phyloP scores from a whole-genome alignment of 2,329 filamentous ascomycete species.

The Diaporthe sp. region DNA sequence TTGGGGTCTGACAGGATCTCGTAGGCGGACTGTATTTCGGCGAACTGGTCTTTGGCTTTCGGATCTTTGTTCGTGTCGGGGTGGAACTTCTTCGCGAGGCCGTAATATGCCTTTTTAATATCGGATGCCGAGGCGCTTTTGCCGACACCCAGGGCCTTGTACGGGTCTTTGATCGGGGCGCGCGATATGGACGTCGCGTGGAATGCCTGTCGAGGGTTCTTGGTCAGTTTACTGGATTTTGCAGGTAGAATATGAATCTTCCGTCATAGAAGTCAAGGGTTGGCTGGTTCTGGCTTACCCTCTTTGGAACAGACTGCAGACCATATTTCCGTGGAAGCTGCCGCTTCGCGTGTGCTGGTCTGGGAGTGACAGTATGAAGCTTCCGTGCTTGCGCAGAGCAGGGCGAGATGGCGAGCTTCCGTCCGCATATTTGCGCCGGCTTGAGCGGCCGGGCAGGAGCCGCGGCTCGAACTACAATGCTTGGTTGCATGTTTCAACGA shows the following conservation, averaged over 20 bases:
- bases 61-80: constrained; percentile 98
- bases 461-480: constrained; percentile 47
- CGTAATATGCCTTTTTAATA: constrained; percentile 99
- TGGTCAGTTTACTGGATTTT: constrained; percentile 9
- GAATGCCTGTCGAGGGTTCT: constrained; percentile 56
- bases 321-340: constrained; percentile 26
- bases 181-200: constrained; percentile 66
- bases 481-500: constrained; percentile 45
- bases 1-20: constrained; percentile 92
- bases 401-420: constrained; percentile 39
- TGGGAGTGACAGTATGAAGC: constrained; percentile 37
- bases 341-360: constrained; percentile 33
- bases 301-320: constrained; percentile 20
- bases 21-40: constrained; percentile 92
- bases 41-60: constrained; percentile 93
- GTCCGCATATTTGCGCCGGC: constrained; percentile 45
- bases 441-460: constrained; percentile 45
- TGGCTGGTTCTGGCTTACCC: constrained; percentile 20
- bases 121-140: constrained; percentile 85
- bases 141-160: constrained; percentile 84
- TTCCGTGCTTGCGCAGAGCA: constrained; percentile 37
- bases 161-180: constrained; percentile 78
- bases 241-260: not conserved
- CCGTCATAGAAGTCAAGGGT: not conserved
- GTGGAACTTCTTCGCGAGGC: constrained; percentile 96